phyloP scores from a whole-genome alignment of 2,329 filamentous ascomycete genomes.

The Trichoderma sp. region DNA sequence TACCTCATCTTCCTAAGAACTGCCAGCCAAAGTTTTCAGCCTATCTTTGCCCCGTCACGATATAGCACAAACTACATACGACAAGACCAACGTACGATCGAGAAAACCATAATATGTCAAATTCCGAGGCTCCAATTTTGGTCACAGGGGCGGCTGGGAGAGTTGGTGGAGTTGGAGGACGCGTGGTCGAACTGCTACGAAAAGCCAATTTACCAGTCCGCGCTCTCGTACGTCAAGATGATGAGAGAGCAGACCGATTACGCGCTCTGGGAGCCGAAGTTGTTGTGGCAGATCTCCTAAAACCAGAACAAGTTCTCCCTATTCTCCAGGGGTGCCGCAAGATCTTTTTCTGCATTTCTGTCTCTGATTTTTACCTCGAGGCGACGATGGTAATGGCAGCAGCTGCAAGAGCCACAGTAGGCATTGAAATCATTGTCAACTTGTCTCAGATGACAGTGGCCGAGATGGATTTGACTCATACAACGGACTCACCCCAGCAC shows the following conservation, averaged over 20 bases:
- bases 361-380: conserved; percentile 3
- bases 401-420: background rate
- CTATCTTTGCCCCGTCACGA: too few relatives aligned
- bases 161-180: background rate
- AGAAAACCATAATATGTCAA: background rate
- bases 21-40: background rate
- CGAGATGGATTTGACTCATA: conserved; percentile 4
- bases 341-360: conserved; percentile 3
- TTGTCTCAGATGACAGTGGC: conserved; percentile 8
- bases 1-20: background rate
- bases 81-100: background rate
- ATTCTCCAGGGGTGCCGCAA: background rate
- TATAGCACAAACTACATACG: background rate
- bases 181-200: background rate
- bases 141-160: background rate
- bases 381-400: conserved; percentile 12
- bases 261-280: background rate
- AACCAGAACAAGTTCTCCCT: background rate
- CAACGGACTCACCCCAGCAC: background rate
- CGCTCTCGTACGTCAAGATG: background rate
- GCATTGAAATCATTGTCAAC: background rate
- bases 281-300: background rate
- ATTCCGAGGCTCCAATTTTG: background rate
- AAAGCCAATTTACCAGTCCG: background rate
- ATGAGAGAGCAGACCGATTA: background rate